Evolutionary conservation across 2,329 filamentous ascomycete species (phyloP).

Genomic region (Phaeoacremonium minimum): DNA sequence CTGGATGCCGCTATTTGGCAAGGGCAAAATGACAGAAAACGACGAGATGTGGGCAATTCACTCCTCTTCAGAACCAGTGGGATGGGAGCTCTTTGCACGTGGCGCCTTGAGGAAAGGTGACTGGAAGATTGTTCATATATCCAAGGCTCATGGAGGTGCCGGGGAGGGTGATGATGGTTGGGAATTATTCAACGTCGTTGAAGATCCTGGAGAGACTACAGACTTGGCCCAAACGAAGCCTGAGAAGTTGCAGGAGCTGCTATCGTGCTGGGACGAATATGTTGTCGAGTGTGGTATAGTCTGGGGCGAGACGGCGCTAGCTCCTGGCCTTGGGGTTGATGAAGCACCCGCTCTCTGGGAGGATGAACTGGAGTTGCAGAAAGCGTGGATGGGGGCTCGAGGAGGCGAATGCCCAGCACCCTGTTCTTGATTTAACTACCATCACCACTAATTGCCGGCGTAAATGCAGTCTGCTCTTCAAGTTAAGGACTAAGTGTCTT

Average conservation of each 20-base stretch:
- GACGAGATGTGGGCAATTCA: constrained; percentile 15
- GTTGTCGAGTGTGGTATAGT: constrained; percentile 8
- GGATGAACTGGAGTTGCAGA: too few species aligned
- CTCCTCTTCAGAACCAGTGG: constrained; percentile 8
- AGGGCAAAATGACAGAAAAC: constrained; percentile 10
- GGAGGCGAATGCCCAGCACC: too few species aligned
- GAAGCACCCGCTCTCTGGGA: too few species aligned
- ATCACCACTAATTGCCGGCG: too few species aligned
- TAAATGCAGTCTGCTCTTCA: too few species aligned
- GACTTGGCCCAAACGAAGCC: not conserved
- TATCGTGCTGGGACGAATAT: constrained; percentile 7
- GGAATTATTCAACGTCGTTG: too few species aligned
- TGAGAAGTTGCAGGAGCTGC: not conserved
- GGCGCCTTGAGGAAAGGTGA: constrained; percentile 11
- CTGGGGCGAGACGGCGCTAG: constrained; percentile 8
- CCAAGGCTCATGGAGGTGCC: constrained; percentile 1
- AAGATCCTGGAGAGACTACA: too few species aligned
- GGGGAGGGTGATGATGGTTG: too few species aligned
- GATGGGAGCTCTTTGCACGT: constrained; percentile 14
- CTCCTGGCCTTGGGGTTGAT: constrained; percentile 1
- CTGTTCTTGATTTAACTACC: too few species aligned
- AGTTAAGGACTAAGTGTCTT: too few species aligned
- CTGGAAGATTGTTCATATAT: constrained; percentile 6
- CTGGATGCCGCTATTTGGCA: too few species aligned
- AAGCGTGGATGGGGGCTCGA: too few species aligned